Conservation (phyloP, 768 basidiomycete genomes). For the Cantharellus cinnabarinus region DNA sequence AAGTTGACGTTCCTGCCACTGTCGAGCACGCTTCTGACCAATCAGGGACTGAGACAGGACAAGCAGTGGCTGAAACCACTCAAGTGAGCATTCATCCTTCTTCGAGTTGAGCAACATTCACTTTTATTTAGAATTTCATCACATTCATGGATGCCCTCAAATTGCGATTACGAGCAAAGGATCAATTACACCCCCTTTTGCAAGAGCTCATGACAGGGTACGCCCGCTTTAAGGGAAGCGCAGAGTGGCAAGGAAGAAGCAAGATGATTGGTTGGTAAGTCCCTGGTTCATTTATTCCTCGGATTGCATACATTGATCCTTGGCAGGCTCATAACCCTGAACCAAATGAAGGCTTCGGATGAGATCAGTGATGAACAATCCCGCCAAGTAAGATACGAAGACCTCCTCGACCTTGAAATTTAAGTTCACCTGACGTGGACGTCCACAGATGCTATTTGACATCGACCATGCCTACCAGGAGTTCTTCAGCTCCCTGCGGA, state of each 20-base stretch:
- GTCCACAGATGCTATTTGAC: conserved; percentile 67
- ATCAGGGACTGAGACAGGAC: conserved; percentile 56
- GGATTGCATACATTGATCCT: background rate
- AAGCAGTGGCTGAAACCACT: conserved; percentile 96
- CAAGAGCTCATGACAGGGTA: conserved; percentile 93
- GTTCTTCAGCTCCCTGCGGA: conserved; percentile 35
- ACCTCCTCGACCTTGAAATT: background rate
- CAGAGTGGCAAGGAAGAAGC: conserved; percentile 91
- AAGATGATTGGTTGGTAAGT: conserved; percentile 81
- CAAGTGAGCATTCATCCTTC: conserved; percentile 32
- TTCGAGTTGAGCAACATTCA: background rate
- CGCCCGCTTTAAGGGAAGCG: conserved; percentile 82
- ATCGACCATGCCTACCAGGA: conserved; percentile 92
- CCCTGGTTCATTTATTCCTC: background rate
- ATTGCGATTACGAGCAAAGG: conserved; percentile 83
- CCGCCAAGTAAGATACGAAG: conserved; percentile 40
- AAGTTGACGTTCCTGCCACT: conserved; percentile 89
- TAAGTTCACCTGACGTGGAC: background rate
- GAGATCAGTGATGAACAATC: conserved; percentile 92
- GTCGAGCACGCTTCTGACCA: conserved; percentile 89
- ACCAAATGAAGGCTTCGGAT: conserved; percentile 92
- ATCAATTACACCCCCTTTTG: conserved; percentile 83
- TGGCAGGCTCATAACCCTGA: conserved; percentile 79
- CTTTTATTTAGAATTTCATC: conserved; percentile 57
- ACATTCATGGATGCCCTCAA: conserved; percentile 98